Conservation (phyloP, 2,329 filamentous ascomycete species). For the Herpotrichia juniperi region DNA sequence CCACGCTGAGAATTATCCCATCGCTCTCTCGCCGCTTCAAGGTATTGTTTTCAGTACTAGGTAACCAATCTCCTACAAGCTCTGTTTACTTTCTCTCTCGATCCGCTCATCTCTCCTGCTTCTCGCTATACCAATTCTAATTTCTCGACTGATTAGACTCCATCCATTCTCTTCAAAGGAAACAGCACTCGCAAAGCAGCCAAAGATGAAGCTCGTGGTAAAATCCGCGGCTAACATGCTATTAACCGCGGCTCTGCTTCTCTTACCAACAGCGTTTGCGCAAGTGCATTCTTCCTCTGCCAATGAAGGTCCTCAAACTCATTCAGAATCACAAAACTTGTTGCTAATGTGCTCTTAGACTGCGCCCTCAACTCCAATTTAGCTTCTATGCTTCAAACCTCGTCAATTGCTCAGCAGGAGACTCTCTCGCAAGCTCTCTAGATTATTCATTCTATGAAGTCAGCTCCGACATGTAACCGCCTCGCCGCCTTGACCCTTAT, state of each 20-base stretch:
- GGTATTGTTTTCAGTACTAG: background rate
- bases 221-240: background rate
- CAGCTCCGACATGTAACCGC: conserved; percentile 57
- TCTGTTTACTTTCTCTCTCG: background rate
- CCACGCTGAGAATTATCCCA: background rate
- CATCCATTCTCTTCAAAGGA: background rate
- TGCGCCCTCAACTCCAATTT: conserved; percentile 9
- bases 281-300: conserved; percentile 22
- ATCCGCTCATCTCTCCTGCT: background rate
- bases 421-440: conserved; percentile 51
- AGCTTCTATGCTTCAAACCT: conserved; percentile 19
- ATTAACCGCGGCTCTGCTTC: background rate
- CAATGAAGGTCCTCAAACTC: conserved; percentile 8
- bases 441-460: conserved; percentile 52
- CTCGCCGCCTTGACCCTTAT: conserved; percentile 59
- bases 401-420: conserved; percentile 24
- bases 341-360: conserved; percentile 2
- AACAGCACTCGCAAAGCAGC: background rate
- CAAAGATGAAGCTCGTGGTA: background rate
- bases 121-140: background rate
- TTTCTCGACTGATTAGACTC: background rate
- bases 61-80: background rate
- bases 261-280: conserved; percentile 3
- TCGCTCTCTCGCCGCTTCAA: background rate
- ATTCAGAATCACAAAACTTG: conserved; percentile 10